Percentiles rank a stretch among this genome's conserved stretches.
Conservation (phyloP, 2,329 filamentous ascomycete species). For the Camillea tinctor region DNA sequence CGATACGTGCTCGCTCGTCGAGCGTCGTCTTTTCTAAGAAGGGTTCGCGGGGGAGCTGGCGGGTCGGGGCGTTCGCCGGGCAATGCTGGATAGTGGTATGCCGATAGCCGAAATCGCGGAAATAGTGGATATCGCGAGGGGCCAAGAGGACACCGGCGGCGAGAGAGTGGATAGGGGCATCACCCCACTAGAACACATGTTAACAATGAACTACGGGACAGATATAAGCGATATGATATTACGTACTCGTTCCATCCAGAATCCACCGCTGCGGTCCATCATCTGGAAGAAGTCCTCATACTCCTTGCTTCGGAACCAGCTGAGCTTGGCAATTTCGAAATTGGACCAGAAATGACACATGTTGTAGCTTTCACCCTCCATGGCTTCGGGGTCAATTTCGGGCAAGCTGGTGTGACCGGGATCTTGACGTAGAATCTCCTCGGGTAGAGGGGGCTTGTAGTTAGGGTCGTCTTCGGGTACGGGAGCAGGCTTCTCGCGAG, state of each 20-base stretch:
- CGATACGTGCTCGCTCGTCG: constrained; percentile 78
- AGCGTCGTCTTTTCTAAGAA: constrained; percentile 79
- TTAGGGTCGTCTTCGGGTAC: constrained; percentile 62
- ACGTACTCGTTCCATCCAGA: constrained; percentile 95
- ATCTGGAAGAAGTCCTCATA: constrained; percentile 98
- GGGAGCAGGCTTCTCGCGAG: constrained; percentile 57
- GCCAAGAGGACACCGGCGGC: constrained; percentile 85
- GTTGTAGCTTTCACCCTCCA: constrained; percentile 98
- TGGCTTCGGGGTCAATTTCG: constrained; percentile 83
- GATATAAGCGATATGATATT: neutral
- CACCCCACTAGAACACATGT: constrained; percentile 75
- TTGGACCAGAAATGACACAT: constrained; percentile 99
- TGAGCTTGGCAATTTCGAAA: constrained; percentile 92
- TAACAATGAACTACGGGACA: constrained; percentile 27
- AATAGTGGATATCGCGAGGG: constrained; percentile 90
- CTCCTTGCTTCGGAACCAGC: constrained; percentile 95
- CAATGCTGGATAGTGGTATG: constrained; percentile 99
- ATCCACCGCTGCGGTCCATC: constrained; percentile 97
- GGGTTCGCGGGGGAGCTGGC: constrained; percentile 77
- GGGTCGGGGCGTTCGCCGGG: constrained; percentile 87
- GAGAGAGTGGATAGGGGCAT: constrained; percentile 96
- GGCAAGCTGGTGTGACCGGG: constrained; percentile 68
- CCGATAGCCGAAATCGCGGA: constrained; percentile 96
- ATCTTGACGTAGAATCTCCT: constrained; percentile 78
- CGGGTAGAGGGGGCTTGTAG: constrained; percentile 67